Evolutionary conservation across 306 rosid species (phyloP).

Genomic region (Prinsepia uniflora): DNA sequence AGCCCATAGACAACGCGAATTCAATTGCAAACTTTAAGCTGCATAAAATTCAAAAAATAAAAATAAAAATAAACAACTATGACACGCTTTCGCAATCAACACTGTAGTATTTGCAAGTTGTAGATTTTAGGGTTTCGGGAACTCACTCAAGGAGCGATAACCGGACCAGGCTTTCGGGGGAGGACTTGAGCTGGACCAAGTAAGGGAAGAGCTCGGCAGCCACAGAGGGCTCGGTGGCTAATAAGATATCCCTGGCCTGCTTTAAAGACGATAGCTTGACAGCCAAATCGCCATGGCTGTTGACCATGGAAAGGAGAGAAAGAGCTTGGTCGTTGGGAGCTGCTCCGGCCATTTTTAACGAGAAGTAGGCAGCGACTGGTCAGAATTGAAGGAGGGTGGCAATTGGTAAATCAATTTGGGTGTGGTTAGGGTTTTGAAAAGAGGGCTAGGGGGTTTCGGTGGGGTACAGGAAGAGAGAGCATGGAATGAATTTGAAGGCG

Average conservation of each 20-base stretch:
- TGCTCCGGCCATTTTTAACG: constrained; percentile 52
- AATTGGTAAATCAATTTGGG: constrained; percentile 26
- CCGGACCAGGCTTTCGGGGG: constrained; percentile 76
- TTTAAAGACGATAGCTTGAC: constrained; percentile 72
- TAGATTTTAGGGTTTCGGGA: constrained; percentile 23
- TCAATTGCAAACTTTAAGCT: not conserved
- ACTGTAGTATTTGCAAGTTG: not conserved
- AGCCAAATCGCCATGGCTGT: constrained; percentile 89
- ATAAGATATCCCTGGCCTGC: constrained; percentile 67
- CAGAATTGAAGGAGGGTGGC: not conserved
- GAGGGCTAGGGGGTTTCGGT: constrained; percentile 2
- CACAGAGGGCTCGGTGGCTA: constrained; percentile 58
- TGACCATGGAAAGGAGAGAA: constrained; percentile 85
- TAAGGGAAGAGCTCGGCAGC: constrained; percentile 80
- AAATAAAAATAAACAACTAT: not conserved
- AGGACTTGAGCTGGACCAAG: constrained; percentile 81
- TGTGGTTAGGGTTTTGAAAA: constrained; percentile 22
- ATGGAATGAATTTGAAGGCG: constrained; percentile 22
- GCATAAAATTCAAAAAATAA: not conserved
- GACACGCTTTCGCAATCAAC: not conserved
- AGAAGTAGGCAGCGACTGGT: not conserved
- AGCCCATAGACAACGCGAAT: not conserved
- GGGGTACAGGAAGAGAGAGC: not conserved
- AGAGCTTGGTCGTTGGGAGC: constrained; percentile 62
- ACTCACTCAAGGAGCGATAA: constrained; percentile 74